phyloP scores from a whole-genome alignment of 805 yeast genomes.

The Hanseniaspora nectarophila region DNA sequence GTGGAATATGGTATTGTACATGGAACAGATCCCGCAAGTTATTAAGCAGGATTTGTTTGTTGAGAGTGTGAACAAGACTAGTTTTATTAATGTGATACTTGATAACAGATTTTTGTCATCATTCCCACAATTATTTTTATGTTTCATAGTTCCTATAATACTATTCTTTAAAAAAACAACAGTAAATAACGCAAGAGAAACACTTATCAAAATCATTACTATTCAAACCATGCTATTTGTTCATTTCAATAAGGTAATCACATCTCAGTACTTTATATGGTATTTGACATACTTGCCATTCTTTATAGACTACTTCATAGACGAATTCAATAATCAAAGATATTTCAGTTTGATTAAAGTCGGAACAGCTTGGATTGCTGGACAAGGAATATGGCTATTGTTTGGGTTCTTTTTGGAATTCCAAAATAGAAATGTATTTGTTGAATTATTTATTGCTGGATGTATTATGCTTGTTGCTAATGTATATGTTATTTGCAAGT shows the following conservation, averaged over 20 bases:
- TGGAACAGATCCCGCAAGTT: slow-evolving; percentile 35
- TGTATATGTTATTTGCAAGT: slow-evolving; percentile 45
- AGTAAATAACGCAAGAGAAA: slow-evolving; percentile 21
- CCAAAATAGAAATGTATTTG: slow-evolving; percentile 54
- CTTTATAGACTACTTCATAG: slow-evolving; percentile 35
- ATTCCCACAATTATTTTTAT: slow-evolving; percentile 62
- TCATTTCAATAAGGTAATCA: slow-evolving; percentile 68
- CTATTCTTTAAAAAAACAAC: slow-evolving; percentile 22
- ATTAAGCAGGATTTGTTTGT: background rate
- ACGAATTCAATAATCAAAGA: slow-evolving; percentile 18
- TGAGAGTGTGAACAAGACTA: slow-evolving; percentile 11
- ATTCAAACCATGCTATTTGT: slow-evolving; percentile 72
- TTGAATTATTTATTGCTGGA: slow-evolving; percentile 44
- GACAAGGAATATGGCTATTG: slow-evolving; percentile 69
- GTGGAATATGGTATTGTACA: slow-evolving; percentile 64
- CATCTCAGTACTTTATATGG: slow-evolving; percentile 96
- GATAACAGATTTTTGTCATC: slow-evolving; percentile 47
- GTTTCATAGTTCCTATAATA: slow-evolving; percentile 42
- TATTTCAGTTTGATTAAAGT: slow-evolving; percentile 33
- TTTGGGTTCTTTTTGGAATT: slow-evolving; percentile 75
- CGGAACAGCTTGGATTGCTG: slow-evolving; percentile 44
- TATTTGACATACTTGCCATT: slow-evolving; percentile 76
- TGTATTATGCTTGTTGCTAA: slow-evolving; percentile 52
- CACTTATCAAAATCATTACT: slow-evolving; percentile 46
- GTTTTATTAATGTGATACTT: slow-evolving; percentile 27